Conservation (phyloP, 139 green algal genomes). For the Tetradesmus lagerheimii region DNA sequence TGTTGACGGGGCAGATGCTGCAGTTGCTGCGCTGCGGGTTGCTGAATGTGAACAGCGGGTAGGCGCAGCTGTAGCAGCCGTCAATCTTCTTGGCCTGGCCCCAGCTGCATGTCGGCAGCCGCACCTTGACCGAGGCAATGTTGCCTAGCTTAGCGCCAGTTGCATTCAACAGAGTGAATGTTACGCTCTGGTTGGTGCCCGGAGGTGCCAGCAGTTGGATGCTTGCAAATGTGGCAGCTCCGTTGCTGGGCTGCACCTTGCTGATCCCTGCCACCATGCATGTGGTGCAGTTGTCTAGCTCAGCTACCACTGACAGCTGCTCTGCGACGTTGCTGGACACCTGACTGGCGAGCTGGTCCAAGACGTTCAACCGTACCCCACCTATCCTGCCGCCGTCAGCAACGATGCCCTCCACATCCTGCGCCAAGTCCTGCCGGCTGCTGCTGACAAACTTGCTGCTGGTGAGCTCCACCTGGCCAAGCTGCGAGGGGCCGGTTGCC, state of each 20-base stretch:
- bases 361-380: not conserved
- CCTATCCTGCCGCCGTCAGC: not conserved
- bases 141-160: not conserved
- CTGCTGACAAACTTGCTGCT: constrained; percentile 32
- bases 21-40: not conserved
- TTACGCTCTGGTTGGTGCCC: not conserved
- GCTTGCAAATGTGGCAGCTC: not conserved
- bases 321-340: constrained; percentile 34
- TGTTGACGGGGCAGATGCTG: not conserved
- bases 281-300: not conserved
- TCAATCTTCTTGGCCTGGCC: not conserved
- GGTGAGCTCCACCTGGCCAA: not conserved
- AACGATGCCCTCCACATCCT: not conserved
- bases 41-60: not conserved
- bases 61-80: not conserved
- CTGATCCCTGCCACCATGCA: not conserved
- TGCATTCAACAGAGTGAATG: not conserved
- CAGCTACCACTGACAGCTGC: constrained; percentile 42
- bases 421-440: constrained; percentile 25
- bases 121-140: not conserved
- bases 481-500: not conserved
- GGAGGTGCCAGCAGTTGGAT: not conserved
- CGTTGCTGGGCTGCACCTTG: not conserved
- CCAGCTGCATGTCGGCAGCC: not conserved
- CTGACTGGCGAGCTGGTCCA: not conserved